Evolutionary conservation across 805 yeast species (phyloP).

Genomic region (Candida verbasci): DNA sequence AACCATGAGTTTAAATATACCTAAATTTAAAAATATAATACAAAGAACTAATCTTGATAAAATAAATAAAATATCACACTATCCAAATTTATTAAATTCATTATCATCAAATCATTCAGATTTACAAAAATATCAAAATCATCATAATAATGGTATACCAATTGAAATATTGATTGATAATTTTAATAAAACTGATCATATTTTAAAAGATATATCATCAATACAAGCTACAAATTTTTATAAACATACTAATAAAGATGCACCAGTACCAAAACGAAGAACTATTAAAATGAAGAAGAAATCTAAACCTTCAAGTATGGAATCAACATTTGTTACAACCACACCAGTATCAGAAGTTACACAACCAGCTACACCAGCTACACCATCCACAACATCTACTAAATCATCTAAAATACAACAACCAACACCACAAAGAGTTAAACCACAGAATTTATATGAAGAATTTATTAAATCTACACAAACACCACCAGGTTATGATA

Average conservation of each 20-base stretch:
- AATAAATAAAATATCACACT: constrained; percentile 22
- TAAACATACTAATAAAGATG: constrained; percentile 19
- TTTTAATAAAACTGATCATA: constrained; percentile 29
- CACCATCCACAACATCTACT: constrained; percentile 3
- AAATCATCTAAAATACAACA: constrained; percentile 6
- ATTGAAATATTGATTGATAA: constrained; percentile 27
- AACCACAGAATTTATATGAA: constrained; percentile 4
- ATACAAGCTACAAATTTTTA: constrained; percentile 43
- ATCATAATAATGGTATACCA: constrained; percentile 33
- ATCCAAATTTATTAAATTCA: constrained; percentile 34
- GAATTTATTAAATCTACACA: constrained; percentile 8
- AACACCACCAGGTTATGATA: constrained; percentile 17
- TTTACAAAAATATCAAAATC: constrained; percentile 6
- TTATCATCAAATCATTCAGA: constrained; percentile 24
- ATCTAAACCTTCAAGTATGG: constrained; percentile 4
- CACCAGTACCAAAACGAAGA: constrained; percentile 40
- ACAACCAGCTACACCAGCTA: neutral
- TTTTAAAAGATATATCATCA: constrained; percentile 37
- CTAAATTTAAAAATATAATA: constrained; percentile 52
- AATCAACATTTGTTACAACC: neutral
- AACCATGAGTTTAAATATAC: constrained; percentile 68
- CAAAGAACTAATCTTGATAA: constrained; percentile 51
- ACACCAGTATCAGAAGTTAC: constrained; percentile 1
- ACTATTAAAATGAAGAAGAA: constrained; percentile 27
- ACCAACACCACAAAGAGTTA: constrained; percentile 8